These are phyloP conservation scores for Akebia trifoliata DNA, from an alignment of 164 flowering plant species.

Conservation along the genomic window DNA sequence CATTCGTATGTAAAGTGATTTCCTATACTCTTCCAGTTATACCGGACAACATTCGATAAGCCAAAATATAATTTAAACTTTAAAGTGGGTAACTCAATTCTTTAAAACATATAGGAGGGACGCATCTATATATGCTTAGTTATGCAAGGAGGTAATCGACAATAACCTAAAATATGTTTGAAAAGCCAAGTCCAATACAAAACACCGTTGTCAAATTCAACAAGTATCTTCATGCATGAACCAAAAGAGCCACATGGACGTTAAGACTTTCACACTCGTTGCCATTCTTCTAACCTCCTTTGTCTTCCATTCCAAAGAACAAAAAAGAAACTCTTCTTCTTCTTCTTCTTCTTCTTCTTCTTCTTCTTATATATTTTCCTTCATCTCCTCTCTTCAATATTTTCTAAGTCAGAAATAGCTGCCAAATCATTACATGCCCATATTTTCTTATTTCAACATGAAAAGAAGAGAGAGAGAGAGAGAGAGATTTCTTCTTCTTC, in stretches of 20 bases:
- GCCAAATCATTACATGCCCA: slow-evolving; percentile 1
- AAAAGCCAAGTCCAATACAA: neutral
- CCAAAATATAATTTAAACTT: too few relatives aligned
- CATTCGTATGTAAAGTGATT: too few relatives aligned
- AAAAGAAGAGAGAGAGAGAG: neutral
- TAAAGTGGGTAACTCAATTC: too few relatives aligned
- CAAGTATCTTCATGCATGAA: neutral
- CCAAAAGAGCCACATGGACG: neutral
- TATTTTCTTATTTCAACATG: neutral
- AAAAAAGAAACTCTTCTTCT: neutral
- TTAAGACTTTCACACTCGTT: neutral
- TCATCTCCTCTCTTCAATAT: neutral
- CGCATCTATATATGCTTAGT: too few relatives aligned
- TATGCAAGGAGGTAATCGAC: too few relatives aligned
- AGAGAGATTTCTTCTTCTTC: neutral
- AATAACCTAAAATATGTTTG: too few relatives aligned
- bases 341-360: neutral
- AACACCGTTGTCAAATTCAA: neutral
- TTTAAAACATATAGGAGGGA: too few relatives aligned
- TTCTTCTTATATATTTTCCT: neutral
- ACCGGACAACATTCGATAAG: too few relatives aligned
- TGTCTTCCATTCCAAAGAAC: neutral
- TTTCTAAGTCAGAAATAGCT: slow-evolving; percentile 4
- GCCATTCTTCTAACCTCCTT: neutral
- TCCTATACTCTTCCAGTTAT: too few relatives aligned